These are phyloP conservation scores for Melampsora occidentalis DNA, from an alignment of 1,284 basidiomycete species.

Conservation along the genomic window DNA sequence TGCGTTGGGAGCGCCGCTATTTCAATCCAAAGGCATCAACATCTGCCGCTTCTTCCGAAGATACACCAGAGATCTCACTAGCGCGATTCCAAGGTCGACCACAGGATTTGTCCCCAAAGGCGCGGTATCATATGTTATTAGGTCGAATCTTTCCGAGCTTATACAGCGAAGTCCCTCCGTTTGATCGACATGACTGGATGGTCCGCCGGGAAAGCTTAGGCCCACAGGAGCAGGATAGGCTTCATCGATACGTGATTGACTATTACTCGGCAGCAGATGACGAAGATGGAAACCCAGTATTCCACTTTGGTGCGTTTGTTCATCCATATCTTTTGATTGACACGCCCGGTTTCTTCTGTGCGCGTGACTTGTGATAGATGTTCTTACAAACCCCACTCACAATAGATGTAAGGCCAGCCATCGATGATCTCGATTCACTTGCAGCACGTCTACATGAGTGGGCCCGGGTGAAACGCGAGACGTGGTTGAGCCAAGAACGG, in stretches of 20 bases:
- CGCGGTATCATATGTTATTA: conserved; percentile 76
- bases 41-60: conserved; percentile 49
- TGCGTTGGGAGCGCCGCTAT: conserved; percentile 76
- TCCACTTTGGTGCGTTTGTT: conserved; percentile 52
- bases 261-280: conserved; percentile 87
- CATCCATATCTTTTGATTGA: background rate
- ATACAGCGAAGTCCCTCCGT: conserved; percentile 78
- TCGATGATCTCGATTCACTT: conserved; percentile 49
- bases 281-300: conserved; percentile 60
- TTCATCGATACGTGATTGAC: conserved; percentile 73
- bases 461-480: conserved; percentile 49
- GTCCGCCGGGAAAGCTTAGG: conserved; percentile 58
- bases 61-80: conserved; percentile 62
- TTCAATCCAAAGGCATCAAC: conserved; percentile 11
- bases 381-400: background rate
- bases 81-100: conserved; percentile 85
- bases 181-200: conserved; percentile 99
- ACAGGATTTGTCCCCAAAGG: conserved; percentile 75
- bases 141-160: conserved; percentile 73
- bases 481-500: conserved; percentile 32
- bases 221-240: conserved; percentile 1
- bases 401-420: conserved; percentile 62
- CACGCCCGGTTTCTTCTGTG: conserved; percentile 75
- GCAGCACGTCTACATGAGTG: conserved; percentile 49
- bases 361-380: conserved; percentile 54